phyloP scores from a whole-genome alignment of 495 filamentous ascomycete genomes.

The Beverwykella pulmonaria region DNA sequence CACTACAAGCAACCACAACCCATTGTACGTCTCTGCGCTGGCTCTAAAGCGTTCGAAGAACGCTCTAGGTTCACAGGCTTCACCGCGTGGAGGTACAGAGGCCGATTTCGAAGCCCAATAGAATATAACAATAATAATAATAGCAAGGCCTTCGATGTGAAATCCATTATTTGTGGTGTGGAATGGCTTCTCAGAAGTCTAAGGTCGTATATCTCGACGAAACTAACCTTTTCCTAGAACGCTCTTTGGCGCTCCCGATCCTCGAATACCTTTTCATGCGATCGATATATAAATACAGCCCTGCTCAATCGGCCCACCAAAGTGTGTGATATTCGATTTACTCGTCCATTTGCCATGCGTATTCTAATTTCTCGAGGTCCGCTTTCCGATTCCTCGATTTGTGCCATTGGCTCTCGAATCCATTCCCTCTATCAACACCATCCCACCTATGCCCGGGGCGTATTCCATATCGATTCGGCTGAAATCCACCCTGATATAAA shows the following conservation, averaged over 20 bases:
- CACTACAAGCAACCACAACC: too few relatives aligned
- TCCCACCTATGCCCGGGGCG: conserved; percentile 93
- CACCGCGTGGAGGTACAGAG: too few relatives aligned
- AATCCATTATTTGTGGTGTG: too few relatives aligned
- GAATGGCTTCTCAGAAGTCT: too few relatives aligned
- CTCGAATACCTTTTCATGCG: neutral
- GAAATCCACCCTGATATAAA: conserved; percentile 74
- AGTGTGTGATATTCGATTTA: conserved; percentile 39
- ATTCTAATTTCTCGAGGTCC: conserved; percentile 77
- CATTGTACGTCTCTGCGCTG: too few relatives aligned
- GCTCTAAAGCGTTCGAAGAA: too few relatives aligned
- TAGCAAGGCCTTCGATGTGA: too few relatives aligned
- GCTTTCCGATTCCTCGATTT: conserved; percentile 75
- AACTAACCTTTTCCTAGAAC: neutral
- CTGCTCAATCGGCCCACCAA: neutral
- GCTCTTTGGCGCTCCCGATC: neutral
- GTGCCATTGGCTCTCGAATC: conserved; percentile 95
- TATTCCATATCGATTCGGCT: conserved; percentile 95
- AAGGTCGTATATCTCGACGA: too few relatives aligned
- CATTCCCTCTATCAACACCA: conserved; percentile 92
- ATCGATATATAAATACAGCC: neutral
- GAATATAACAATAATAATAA: too few relatives aligned
- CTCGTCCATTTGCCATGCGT: conserved; percentile 95
- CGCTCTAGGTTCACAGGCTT: too few relatives aligned
- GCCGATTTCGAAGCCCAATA: too few relatives aligned